These are phyloP conservation scores for Carex cristatella DNA, from an alignment of 176 grass and related monocot genomes.

Conservation along the genomic window DNA sequence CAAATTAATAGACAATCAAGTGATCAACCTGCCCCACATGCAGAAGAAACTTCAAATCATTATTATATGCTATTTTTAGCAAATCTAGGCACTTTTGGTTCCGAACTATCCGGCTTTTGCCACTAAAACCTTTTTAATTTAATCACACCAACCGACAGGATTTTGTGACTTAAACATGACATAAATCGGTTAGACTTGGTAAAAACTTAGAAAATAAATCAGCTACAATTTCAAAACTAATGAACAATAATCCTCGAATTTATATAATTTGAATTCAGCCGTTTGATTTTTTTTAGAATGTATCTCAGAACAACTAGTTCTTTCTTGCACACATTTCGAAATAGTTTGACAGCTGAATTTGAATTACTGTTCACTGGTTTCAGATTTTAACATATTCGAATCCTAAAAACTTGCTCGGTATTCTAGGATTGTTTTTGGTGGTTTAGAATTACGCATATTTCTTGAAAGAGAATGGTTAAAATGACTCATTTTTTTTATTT, in stretches of 20 bases:
- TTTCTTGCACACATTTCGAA: too few species aligned
- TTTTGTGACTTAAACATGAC: constrained; percentile 13
- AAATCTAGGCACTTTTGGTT: constrained; percentile 19
- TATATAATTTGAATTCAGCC: too few species aligned
- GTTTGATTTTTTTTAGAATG: too few species aligned
- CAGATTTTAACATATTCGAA: too few species aligned
- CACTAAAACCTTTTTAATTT: constrained; percentile 8
- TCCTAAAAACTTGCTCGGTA: neutral
- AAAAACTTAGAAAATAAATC: neutral
- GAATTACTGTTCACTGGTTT: too few species aligned
- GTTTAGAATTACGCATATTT: neutral
- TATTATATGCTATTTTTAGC: constrained; percentile 18
- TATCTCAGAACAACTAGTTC: too few species aligned
- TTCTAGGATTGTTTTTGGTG: neutral
- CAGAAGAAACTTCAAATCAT: constrained; percentile 36
- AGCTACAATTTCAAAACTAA: too few species aligned
- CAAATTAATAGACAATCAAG: constrained; percentile 14
- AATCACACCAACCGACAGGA: constrained; percentile 4
- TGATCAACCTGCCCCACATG: neutral
- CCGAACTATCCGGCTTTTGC: constrained; percentile 15
- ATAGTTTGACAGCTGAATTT: too few species aligned
- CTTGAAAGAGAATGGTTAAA: too few species aligned
- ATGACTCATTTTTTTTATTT: too few species aligned
- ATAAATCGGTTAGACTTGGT: neutral
- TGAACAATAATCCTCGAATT: too few species aligned